Percentiles rank a stretch among this genome's conserved stretches.
phyloP scores from a whole-genome alignment of 306 rosid species.

The Cucurbita argyrosperma region DNA sequence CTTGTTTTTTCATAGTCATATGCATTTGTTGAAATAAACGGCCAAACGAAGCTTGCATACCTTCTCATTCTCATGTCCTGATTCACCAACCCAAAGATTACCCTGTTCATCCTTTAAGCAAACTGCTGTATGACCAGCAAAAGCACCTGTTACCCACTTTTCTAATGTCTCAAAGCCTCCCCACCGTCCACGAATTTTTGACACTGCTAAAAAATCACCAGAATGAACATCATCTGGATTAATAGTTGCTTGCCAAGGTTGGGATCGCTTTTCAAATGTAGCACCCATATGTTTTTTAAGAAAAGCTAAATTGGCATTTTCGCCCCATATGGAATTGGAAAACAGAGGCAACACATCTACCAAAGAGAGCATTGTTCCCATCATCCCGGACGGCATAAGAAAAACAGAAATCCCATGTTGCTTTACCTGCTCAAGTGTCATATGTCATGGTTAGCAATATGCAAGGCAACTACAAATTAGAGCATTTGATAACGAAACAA shows the following conservation, averaged over 20 bases:
- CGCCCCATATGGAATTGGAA: constrained; percentile 85
- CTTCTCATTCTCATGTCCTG: constrained; percentile 96
- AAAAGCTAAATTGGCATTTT: constrained; percentile 66
- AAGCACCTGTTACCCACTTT: constrained; percentile 96
- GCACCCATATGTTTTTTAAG: constrained; percentile 91
- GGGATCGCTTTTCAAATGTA: constrained; percentile 55
- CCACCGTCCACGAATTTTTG: constrained; percentile 98
- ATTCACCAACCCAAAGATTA: constrained; percentile 95
- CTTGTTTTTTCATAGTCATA: not conserved
- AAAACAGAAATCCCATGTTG: constrained; percentile 90
- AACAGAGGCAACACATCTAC: constrained; percentile 82
- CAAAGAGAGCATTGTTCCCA: constrained; percentile 76
- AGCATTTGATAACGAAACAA: constrained; percentile 9
- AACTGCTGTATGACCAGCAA: constrained; percentile 98
- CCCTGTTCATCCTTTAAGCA: constrained; percentile 94
- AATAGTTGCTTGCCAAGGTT: constrained; percentile 59
- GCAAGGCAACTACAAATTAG: not conserved
- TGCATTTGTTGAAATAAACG: not conserved
- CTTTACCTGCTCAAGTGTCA: constrained; percentile 57
- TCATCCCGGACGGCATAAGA: constrained; percentile 99
- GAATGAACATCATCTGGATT: constrained; percentile 82
- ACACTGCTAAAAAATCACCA: constrained; percentile 86
- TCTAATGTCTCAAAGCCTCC: constrained; percentile 97
- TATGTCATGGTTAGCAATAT: constrained; percentile 9
- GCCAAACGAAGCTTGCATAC: constrained; percentile 23